Evolutionary conservation across 176 grass and related monocot genomes (phyloP).

Genomic region (Leersia perrieri): DNA sequence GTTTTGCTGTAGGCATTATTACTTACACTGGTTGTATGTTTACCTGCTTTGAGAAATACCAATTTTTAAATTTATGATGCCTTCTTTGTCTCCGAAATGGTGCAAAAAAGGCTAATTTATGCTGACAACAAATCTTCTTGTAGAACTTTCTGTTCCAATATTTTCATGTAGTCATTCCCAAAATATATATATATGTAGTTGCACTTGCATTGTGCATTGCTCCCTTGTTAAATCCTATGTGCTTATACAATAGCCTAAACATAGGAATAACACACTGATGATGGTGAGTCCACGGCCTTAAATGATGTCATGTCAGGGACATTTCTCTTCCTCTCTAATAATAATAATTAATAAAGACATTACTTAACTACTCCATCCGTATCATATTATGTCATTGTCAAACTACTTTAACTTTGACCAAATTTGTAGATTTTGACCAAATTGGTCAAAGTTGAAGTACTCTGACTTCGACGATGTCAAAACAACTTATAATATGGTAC

Average conservation of each 20-base stretch:
- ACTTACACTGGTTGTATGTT: background rate
- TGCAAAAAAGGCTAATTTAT: background rate
- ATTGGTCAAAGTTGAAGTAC: no score
- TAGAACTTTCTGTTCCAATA: background rate
- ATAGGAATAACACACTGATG: background rate
- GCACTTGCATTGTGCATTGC: background rate
- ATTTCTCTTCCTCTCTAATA: background rate
- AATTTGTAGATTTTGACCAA: no score
- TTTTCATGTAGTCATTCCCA: constrained; percentile 14
- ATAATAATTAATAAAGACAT: background rate
- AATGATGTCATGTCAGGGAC: background rate
- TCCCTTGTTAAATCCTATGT: background rate
- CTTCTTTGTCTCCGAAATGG: background rate
- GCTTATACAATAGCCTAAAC: background rate
- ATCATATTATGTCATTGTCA: no score
- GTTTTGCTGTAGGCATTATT: background rate
- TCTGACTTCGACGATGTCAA: no score
- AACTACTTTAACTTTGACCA: no score
- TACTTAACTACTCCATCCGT: no score
- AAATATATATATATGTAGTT: no score
- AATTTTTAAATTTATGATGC: background rate
- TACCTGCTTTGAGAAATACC: background rate
- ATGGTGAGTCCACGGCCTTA: background rate
- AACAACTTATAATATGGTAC: no score
- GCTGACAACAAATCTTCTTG: background rate